Percentiles rank a stretch among this genome's conserved stretches.
Evolutionary conservation across 768 basidiomycete species (phyloP).

Genomic region (Hericium alpestre): DNA sequence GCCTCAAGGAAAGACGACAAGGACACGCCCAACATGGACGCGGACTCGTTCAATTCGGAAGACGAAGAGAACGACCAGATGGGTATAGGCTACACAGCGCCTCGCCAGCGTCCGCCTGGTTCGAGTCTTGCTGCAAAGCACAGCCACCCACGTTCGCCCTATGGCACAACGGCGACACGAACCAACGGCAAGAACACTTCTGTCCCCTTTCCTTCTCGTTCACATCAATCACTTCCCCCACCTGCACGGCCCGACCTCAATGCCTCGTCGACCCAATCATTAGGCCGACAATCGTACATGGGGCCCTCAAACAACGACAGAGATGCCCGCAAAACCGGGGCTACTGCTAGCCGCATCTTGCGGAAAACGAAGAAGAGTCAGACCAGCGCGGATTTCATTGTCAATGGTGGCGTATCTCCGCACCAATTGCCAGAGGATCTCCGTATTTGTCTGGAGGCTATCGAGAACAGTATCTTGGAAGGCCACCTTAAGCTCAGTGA

Average conservation of each 20-base stretch:
- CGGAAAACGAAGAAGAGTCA: constrained; percentile 63
- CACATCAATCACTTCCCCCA: constrained; percentile 68
- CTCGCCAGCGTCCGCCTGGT: constrained; percentile 18
- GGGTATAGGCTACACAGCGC: constrained; percentile 31
- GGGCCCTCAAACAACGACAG: constrained; percentile 31
- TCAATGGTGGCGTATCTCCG: constrained; percentile 50
- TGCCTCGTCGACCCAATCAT: constrained; percentile 59
- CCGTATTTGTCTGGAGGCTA: constrained; percentile 73
- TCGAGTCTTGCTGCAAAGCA: constrained; percentile 34
- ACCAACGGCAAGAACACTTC: constrained; percentile 33
- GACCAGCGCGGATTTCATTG: constrained; percentile 28
- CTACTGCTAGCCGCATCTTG: constrained; percentile 32
- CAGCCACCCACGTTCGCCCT: constrained; percentile 70
- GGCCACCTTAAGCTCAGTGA: constrained; percentile 83
- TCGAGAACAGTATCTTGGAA: constrained; percentile 76
- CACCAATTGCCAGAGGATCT: constrained; percentile 83
- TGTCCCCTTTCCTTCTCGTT: constrained; percentile 71
- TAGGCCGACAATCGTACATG: constrained; percentile 57
- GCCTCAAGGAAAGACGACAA: constrained; percentile 31
- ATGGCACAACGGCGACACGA: constrained; percentile 40
- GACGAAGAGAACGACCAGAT: constrained; percentile 54
- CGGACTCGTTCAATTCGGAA: constrained; percentile 65
- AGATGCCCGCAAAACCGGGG: constrained; percentile 33
- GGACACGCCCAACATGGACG: constrained; percentile 54
- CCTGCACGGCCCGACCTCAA: constrained; percentile 44